Evolutionary conservation across 2,329 filamentous ascomycete genomes (phyloP).

Genomic region (Botrytis hyacinthi): DNA sequence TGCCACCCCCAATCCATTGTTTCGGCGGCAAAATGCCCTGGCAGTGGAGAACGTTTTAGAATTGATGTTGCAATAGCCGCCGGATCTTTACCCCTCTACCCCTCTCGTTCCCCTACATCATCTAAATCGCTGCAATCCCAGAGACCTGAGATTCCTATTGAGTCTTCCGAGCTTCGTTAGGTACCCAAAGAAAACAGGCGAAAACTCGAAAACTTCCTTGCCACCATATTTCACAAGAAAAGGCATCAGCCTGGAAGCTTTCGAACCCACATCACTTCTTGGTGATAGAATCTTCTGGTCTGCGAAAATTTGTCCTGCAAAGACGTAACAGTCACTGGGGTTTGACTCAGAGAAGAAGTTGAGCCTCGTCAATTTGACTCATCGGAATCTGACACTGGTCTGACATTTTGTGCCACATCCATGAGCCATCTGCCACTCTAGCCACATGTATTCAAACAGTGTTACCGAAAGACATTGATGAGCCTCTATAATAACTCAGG

Average conservation of each 20-base stretch:
- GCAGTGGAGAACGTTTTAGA: neutral
- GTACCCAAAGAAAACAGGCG: neutral
- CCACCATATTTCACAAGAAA: neutral
- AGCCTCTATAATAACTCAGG: neutral
- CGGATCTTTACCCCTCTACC: neutral
- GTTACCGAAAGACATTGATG: neutral
- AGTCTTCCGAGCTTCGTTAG: neutral
- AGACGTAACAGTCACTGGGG: too few species aligned
- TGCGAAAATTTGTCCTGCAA: neutral
- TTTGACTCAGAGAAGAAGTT: neutral
- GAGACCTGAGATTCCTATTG: neutral
- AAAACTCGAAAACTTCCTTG: neutral
- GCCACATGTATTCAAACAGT: neutral
- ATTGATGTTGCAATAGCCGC: slow-evolving; percentile 2
- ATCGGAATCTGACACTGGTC: neutral
- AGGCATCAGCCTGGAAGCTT: neutral
- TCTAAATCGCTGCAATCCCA: neutral
- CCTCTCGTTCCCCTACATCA: neutral
- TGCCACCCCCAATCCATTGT: neutral
- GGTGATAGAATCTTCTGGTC: neutral
- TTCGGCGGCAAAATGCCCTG: neutral
- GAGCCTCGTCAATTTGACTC: neutral
- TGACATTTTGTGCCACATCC: neutral
- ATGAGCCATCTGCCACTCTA: neutral
- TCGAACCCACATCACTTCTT: neutral